Evolutionary conservation across 2,329 filamentous ascomycete species (phyloP).

Genomic region (Fusarium nelsonii): DNA sequence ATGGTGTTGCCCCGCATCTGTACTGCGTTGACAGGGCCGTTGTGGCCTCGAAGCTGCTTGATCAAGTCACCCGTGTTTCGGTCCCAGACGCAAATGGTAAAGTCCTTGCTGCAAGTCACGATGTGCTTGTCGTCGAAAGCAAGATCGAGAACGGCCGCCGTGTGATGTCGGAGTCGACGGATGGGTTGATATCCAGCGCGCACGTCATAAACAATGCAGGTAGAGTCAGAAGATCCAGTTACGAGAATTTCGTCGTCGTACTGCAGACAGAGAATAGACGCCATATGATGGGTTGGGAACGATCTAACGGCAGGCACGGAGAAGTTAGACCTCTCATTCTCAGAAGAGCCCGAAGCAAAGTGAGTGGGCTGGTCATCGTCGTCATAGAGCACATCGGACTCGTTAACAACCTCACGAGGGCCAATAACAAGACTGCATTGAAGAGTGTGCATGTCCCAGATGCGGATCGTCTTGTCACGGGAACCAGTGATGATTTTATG

Average conservation of each 20-base stretch:
- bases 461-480: slow-evolving; percentile 91
- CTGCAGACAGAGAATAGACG: slow-evolving; percentile 93
- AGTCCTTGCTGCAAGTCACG: slow-evolving; percentile 96
- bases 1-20: slow-evolving; percentile 94
- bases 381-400: slow-evolving; percentile 64
- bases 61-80: slow-evolving; percentile 80
- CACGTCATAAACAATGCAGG: slow-evolving; percentile 92
- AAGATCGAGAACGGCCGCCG: slow-evolving; percentile 90
- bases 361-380: slow-evolving; percentile 65
- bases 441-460: slow-evolving; percentile 95
- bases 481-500: slow-evolving; percentile 97
- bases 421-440: slow-evolving; percentile 89
- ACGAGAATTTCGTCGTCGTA: slow-evolving; percentile 94
- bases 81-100: slow-evolving; percentile 94
- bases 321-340: slow-evolving; percentile 60
- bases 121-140: slow-evolving; percentile 94
- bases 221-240: slow-evolving; percentile 92
- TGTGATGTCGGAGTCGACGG: slow-evolving; percentile 81
- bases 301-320: slow-evolving; percentile 68
- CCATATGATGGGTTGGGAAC: slow-evolving; percentile 80
- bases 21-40: slow-evolving; percentile 94
- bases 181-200: slow-evolving; percentile 83
- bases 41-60: slow-evolving; percentile 85
- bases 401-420: slow-evolving; percentile 73
- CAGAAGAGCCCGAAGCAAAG: slow-evolving; percentile 66